phyloP scores from a whole-genome alignment of 305 asterid species.

The Petunia hybrid region DNA sequence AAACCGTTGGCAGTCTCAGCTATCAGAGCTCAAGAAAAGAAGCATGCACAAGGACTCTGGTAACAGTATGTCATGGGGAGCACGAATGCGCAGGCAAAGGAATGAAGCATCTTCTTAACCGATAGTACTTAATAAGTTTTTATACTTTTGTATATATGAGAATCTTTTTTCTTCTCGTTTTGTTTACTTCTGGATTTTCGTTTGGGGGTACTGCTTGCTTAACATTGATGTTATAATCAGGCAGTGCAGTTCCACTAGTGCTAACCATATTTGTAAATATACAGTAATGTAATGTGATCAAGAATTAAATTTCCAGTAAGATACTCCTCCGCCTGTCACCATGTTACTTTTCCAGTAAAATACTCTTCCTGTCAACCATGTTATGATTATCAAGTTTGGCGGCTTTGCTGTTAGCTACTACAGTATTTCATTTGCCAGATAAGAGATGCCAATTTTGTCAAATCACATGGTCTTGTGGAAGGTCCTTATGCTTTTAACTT shows the following conservation, averaged over 20 bases:
- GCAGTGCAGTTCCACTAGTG: neutral
- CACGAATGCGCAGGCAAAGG: conserved; percentile 67
- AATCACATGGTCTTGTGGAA: neutral
- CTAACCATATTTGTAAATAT: conserved; percentile 13
- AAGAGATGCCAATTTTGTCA: neutral
- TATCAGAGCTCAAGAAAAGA: conserved; percentile 65
- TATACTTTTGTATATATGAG: neutral
- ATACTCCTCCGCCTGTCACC: neutral
- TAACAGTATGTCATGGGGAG: conserved; percentile 68
- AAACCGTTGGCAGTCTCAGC: conserved; percentile 66
- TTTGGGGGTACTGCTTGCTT: too few relatives aligned
- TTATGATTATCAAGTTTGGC: neutral
- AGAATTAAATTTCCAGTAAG: neutral
- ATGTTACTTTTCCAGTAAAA: neutral
- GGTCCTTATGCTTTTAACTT: neutral
- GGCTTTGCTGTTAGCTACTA: conserved; percentile 4
- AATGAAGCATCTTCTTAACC: conserved; percentile 42
- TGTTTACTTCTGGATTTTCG: neutral
- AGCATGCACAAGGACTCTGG: conserved; percentile 51
- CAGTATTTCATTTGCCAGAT: neutral
- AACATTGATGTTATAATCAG: too few relatives aligned
- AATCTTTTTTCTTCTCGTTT: neutral
- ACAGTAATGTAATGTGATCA: neutral
- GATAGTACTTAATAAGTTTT: neutral
- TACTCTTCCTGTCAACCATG: neutral